A percentile compares a stretch with the other conserved stretches of the same genome.
phyloP scores from a whole-genome alignment of 1,284 basidiomycete genomes.

The Apiotrichum domesticum region DNA sequence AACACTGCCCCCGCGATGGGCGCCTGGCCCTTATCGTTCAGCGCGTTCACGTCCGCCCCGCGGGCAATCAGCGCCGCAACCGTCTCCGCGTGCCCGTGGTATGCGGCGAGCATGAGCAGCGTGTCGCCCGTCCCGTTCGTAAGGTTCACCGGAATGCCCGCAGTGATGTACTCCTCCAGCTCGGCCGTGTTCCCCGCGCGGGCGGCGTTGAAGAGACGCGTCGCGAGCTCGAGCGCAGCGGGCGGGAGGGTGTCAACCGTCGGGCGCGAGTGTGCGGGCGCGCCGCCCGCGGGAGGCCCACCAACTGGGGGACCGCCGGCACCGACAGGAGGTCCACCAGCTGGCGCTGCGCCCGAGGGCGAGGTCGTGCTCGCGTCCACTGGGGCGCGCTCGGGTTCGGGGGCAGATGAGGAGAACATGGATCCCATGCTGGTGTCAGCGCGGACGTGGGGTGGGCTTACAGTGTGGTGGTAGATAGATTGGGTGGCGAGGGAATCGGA shows the following conservation, averaged over 20 bases:
- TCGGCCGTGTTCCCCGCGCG: conserved; percentile 55
- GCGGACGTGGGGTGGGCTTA: too few species aligned
- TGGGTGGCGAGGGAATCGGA: too few species aligned
- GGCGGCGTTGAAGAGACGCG: conserved; percentile 69
- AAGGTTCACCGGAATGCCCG: conserved; percentile 69
- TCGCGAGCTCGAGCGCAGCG: conserved; percentile 62
- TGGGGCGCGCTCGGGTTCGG: not conserved
- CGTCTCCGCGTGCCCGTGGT: conserved; percentile 63
- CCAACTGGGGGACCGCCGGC: not conserved
- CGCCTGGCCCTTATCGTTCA: conserved; percentile 72
- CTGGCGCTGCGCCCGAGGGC: not conserved
- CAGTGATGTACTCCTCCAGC: conserved; percentile 58
- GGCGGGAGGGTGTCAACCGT: conserved; percentile 16
- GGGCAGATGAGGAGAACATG: not conserved
- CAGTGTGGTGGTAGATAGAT: too few species aligned
- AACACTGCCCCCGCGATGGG: conserved; percentile 76
- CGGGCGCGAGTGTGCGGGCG: not conserved
- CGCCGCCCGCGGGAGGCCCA: not conserved
- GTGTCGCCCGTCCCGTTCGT: conserved; percentile 74
- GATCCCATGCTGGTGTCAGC: not conserved
- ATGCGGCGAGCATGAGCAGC: conserved; percentile 74
- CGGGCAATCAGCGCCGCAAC: conserved; percentile 54
- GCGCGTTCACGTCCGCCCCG: conserved; percentile 62
- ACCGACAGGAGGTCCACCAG: not conserved
- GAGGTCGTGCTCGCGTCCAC: conserved; percentile 1